phyloP scores from a whole-genome alignment of 1,139 yeast genomes.

The Pichia inconspicua region DNA sequence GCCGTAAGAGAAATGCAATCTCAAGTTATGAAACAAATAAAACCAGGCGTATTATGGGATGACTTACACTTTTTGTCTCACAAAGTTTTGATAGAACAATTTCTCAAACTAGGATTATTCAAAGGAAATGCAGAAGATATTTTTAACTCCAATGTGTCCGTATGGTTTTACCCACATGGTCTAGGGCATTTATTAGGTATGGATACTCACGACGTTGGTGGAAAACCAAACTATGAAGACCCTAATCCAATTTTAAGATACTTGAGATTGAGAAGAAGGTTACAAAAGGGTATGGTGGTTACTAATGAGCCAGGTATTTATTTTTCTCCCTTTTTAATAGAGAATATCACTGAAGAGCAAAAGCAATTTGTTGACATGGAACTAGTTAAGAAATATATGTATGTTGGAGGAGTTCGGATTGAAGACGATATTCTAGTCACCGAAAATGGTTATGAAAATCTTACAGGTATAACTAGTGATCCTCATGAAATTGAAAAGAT shows the following conservation, averaged over 20 bases:
- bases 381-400: slow-evolving; percentile 69
- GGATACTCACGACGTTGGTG: slow-evolving; percentile 96
- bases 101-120: slow-evolving; percentile 72
- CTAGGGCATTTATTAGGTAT: slow-evolving; percentile 88
- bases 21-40: slow-evolving; percentile 57
- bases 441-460: slow-evolving; percentile 64
- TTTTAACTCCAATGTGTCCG: slow-evolving; percentile 59
- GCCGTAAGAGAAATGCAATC: slow-evolving; percentile 81
- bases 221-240: slow-evolving; percentile 76
- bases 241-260: slow-evolving; percentile 66
- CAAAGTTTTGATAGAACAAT: slow-evolving; percentile 61
- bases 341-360: slow-evolving; percentile 52
- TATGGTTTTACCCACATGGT: slow-evolving; percentile 89
- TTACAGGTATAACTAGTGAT: slow-evolving; percentile 78
- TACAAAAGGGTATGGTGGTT: slow-evolving; percentile 73
- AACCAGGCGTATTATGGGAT: slow-evolving; percentile 84
- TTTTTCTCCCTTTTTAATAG: slow-evolving; percentile 74
- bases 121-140: slow-evolving; percentile 61
- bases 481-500: slow-evolving; percentile 73
- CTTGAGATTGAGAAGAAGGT: slow-evolving; percentile 69
- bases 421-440: slow-evolving; percentile 89
- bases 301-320: slow-evolving; percentile 96
- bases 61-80: slow-evolving; percentile 77
- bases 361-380: slow-evolving; percentile 55
- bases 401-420: slow-evolving; percentile 91